Conservation (phyloP, 345 rosid species). For the Carallia pectinifolia region DNA sequence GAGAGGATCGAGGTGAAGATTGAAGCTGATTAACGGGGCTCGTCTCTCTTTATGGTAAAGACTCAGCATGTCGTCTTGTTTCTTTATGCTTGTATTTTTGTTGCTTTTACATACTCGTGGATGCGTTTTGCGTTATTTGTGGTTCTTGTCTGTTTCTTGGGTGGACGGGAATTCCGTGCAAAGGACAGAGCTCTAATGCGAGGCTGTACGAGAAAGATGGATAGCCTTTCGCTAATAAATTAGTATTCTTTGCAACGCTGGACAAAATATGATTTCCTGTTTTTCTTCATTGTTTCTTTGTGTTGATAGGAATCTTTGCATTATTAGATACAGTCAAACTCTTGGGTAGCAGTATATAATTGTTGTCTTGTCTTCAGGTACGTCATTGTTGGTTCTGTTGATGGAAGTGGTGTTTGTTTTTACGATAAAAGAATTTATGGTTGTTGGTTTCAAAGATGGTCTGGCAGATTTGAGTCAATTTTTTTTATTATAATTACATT, state of each 20-base stretch:
- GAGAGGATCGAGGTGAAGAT: constrained; percentile 84
- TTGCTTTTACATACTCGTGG: neutral
- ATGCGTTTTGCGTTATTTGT: neutral
- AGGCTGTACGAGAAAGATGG: constrained; percentile 83
- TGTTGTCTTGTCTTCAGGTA: constrained; percentile 85
- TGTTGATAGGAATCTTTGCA: constrained; percentile 80
- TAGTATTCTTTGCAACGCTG: too few species aligned
- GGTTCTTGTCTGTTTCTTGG: constrained; percentile 13
- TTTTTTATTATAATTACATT: neutral
- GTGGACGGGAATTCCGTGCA: constrained; percentile 30
- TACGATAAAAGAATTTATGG: neutral
- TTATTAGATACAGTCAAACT: constrained; percentile 80
- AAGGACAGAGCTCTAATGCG: constrained; percentile 60
- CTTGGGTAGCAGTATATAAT: constrained; percentile 97
- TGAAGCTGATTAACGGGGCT: constrained; percentile 78
- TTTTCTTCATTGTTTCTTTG: constrained; percentile 11
- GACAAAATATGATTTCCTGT: neutral
- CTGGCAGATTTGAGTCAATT: too few species aligned
- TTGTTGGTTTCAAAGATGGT: neutral
- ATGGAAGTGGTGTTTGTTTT: neutral
- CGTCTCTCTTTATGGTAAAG: constrained; percentile 56
- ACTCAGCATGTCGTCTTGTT: neutral
- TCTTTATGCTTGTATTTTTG: neutral
- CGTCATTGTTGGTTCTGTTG: neutral
- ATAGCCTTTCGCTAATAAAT: too few species aligned